These are phyloP conservation scores for Sugiyamaella neomexicana DNA, from an alignment of 1,139 yeast genomes.

Conservation along the genomic window DNA sequence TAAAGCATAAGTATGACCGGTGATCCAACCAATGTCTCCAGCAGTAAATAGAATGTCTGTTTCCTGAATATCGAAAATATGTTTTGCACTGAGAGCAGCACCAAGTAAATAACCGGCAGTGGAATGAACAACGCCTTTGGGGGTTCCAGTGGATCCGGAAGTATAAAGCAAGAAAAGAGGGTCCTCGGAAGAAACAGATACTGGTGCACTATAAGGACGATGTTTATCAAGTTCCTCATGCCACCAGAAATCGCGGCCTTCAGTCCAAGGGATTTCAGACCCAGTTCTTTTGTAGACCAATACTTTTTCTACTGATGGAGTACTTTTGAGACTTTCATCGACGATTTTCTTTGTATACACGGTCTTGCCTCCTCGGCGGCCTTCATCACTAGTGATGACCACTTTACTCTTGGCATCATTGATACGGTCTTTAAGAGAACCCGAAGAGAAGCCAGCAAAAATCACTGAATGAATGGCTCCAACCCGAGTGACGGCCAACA, in stretches of 20 bases:
- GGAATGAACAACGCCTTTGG: constrained; percentile 95
- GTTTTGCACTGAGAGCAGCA: constrained; percentile 91
- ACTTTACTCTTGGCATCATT: constrained; percentile 86
- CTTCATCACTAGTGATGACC: constrained; percentile 93
- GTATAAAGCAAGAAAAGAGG: constrained; percentile 92
- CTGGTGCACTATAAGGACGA: constrained; percentile 85
- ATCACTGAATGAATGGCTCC: constrained; percentile 97
- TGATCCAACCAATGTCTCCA: constrained; percentile 99
- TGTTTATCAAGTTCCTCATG: constrained; percentile 79
- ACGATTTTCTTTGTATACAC: constrained; percentile 90
- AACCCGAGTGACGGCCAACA: constrained; percentile 90
- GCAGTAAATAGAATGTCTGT: constrained; percentile 93
- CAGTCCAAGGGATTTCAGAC: constrained; percentile 62
- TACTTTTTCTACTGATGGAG: constrained; percentile 80
- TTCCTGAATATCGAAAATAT: constrained; percentile 87
- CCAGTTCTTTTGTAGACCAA: constrained; percentile 89
- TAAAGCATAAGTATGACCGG: constrained; percentile 95
- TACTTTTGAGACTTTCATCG: constrained; percentile 81
- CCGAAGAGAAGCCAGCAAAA: constrained; percentile 95
- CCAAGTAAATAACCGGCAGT: constrained; percentile 95
- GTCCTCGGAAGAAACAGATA: constrained; percentile 85
- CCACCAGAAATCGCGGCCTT: constrained; percentile 94
- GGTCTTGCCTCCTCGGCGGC: constrained; percentile 93
- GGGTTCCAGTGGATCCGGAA: constrained; percentile 96
- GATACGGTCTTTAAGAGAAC: constrained; percentile 88